Percentiles rank a stretch among this genome's conserved stretches.
Conservation (phyloP, 2,329 filamentous ascomycete genomes). For the Acarospora socialis region DNA sequence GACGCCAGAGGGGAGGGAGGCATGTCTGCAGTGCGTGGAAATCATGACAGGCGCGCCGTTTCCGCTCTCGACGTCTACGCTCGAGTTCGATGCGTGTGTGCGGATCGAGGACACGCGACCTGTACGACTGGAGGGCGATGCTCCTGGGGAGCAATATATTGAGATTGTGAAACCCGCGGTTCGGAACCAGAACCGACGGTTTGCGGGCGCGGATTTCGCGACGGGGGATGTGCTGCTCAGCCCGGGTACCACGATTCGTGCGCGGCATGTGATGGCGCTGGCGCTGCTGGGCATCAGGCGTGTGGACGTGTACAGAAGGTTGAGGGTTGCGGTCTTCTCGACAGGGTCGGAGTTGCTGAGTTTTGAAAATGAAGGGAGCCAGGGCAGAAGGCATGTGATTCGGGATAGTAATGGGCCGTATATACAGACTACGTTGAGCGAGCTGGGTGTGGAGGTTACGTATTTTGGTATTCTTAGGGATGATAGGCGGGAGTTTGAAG, state of each 20-base stretch:
- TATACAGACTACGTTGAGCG: conserved; percentile 11
- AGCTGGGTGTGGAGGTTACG: conserved; percentile 12
- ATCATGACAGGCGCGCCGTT: conserved; percentile 22
- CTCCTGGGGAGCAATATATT: conserved; percentile 4
- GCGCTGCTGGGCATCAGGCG: conserved; percentile 14
- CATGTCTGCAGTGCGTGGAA: conserved; percentile 15
- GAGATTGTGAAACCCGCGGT: conserved; percentile 12
- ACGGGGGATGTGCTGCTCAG: conserved; percentile 12
- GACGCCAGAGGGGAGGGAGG: no score
- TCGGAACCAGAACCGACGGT: conserved; percentile 12
- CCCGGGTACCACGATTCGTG: conserved; percentile 9
- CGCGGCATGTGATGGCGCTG: conserved; percentile 16
- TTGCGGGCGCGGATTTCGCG: conserved; percentile 16
- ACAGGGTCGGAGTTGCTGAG: conserved; percentile 3
- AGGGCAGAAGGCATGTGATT: conserved; percentile 6
- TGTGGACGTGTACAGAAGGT: conserved; percentile 11
- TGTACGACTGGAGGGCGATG: background rate
- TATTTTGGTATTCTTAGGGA: conserved; percentile 16
- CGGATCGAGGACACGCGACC: conserved; percentile 14
- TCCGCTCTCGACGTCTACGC: conserved; percentile 9
- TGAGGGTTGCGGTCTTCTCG: no score
- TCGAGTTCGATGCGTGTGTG: conserved; percentile 14
- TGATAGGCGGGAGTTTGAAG: conserved; percentile 7
- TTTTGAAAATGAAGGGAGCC: no score
- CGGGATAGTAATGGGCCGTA: conserved; percentile 18